Evolutionary conservation across 1,139 yeast species (phyloP), one percentile per base, ranked within the genome.

Genomic region (Geotrichum fermentans): DNA sequence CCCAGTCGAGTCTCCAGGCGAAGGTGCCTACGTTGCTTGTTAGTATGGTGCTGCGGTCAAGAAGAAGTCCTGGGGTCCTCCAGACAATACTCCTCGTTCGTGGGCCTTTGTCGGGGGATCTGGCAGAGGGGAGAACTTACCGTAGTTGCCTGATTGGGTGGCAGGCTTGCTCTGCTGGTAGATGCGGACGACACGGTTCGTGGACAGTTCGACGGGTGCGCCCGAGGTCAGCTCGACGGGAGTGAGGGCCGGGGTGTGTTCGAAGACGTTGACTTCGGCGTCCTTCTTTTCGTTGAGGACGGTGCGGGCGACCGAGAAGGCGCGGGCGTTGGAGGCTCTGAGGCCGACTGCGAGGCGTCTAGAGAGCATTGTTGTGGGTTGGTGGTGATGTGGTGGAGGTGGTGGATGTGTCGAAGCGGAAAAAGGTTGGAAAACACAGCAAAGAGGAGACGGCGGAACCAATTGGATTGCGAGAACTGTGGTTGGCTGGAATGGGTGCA

Each of bases 1-100:
- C 95, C 92, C 94, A 87, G 68, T 87, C 95, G 55, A 87, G 64
- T 62, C 79, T 79, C 96, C 96, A 87, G 58, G 69, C 70, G 55
- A 61, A 57, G 43, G 74, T 65, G 20, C 66, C 67, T 57, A 37
- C 10, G 20, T 5, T 5, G 21, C 16, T 22, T 17, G 35, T 45
- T 34, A 46, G 24, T 18, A 43, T 5, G 18, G n/a, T n/a, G n/a
- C n/a, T n/a, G n/a, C n/a, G 6, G 28, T 10, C 10, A 6, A 24
- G 28, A 24, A 24, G 10, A 24, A 24, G 28, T 6, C 28, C 28
- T 24, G 28, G 22, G 34, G 24, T 35, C 24, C 24, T n/a, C n/a
- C n/a, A n/a, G n/a, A n/a, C n/a, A n/a, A n/a, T n/a, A n/a, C n/a
- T n/a, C n/a, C n/a, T n/a, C n/a, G n/a, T n/a, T n/a, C n/a, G n/a